Base-by-base conservation (phyloP, 2,329 filamentous ascomycete species). In the Sclerotinia sclerotiorum region DNA sequence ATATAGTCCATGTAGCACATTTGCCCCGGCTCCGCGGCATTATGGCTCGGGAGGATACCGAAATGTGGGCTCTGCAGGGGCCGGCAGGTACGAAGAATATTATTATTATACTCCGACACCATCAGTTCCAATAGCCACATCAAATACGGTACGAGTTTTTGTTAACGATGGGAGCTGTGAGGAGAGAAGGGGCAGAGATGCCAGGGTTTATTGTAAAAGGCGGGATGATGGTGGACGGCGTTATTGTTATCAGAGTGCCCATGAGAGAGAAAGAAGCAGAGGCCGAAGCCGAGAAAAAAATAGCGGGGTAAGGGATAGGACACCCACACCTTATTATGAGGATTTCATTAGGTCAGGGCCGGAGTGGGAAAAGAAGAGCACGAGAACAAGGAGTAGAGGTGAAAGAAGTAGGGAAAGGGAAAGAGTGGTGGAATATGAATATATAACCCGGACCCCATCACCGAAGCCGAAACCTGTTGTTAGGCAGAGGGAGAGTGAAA, bases 351-450 rank as follows among this genome's bases (percentile, higher is more conserved):
- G 90, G 69, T 83, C 39, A 2, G 39, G 15, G 82, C 8, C 87
- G 77, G 3, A 85, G 81, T 58, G 84, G 84, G 0, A 94, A 51
- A 24, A 93, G 80, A 97, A 79, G 98, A 85, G 13, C 94, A 92
- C 0, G 32, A 15, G 29, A n/a, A 58, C 5, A 39, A 2, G 21
- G 57, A 29, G 57, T 24, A 29, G n/a, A 21, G 15, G 35, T 35
- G 44, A 48, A 13, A 62, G 42, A 10, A 42, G 1, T 1, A n/a
- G 27, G 24, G 2, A 4, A 3, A 29, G 29, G 0, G 46, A 27
- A 8, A 32, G 24, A 11, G 32, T 27, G 1, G 7, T 39, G 3
- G 6, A 32, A n/a, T 65, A n/a, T 3, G 19, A 17, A 5, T 65
- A 57, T 21, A 32, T 57, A 4, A 27, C 52, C n/a, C 52, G 29